A percentile compares a stretch with the other conserved stretches of the same genome.
Conservation (phyloP, 805 yeast species). For the Zygoascus ofunaensis region DNA sequence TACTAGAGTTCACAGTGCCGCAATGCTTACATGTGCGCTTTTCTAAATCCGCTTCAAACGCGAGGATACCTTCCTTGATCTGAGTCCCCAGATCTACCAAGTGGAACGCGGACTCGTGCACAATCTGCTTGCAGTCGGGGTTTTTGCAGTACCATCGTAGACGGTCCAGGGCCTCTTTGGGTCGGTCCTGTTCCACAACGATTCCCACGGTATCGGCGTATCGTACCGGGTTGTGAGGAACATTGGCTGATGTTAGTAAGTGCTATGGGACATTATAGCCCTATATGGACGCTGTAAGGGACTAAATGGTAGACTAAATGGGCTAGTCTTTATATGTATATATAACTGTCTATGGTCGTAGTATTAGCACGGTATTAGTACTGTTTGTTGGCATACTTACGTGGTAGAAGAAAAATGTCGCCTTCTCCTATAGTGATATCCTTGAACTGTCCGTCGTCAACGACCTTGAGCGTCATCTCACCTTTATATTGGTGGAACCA, state of each 20-base stretch:
- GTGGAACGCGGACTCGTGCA: slow-evolving; percentile 62
- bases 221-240: slow-evolving; percentile 86
- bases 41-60: slow-evolving; percentile 52
- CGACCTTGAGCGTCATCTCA: slow-evolving; percentile 72
- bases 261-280: too few relatives aligned
- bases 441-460: slow-evolving; percentile 64
- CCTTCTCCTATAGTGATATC: slow-evolving; percentile 76
- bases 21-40: slow-evolving; percentile 69
- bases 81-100: slow-evolving; percentile 83
- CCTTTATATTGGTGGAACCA: slow-evolving; percentile 88
- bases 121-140: slow-evolving; percentile 55
- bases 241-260: slow-evolving; percentile 36
- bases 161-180: slow-evolving; percentile 57
- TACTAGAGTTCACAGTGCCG: slow-evolving; percentile 41
- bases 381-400: slow-evolving; percentile 15
- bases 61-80: slow-evolving; percentile 67
- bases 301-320: background rate
- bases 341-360: too few relatives aligned
- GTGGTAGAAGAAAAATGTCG: slow-evolving; percentile 77
- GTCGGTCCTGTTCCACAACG: slow-evolving; percentile 89
- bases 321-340: too few relatives aligned
- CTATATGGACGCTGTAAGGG: too few relatives aligned
- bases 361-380: too few relatives aligned
- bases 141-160: slow-evolving; percentile 80
- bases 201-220: slow-evolving; percentile 79